A percentile compares a stretch with the other conserved stretches of the same genome.
phyloP scores from a whole-genome alignment of 371 early-diverging fungal species.

The Choanephora cucurbitarum region DNA sequence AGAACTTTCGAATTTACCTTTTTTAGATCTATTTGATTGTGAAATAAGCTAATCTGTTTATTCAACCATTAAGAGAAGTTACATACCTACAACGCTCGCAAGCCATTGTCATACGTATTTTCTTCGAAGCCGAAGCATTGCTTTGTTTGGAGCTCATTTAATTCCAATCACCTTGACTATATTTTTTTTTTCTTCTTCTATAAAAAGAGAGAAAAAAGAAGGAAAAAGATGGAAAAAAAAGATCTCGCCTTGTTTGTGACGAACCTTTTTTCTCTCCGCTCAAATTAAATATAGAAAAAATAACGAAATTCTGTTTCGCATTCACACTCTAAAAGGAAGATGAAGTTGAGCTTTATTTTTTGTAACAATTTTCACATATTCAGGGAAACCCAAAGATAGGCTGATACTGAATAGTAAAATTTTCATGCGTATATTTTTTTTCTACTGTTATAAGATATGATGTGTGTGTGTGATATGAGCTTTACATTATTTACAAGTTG shows the following conservation, averaged over 20 bases:
- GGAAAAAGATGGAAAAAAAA: neutral
- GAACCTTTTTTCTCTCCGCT: neutral
- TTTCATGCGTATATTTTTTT: neutral
- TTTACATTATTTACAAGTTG: constrained; percentile 49
- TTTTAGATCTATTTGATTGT: constrained; percentile 32
- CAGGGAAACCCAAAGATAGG: too few species aligned
- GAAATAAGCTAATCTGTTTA: constrained; percentile 2
- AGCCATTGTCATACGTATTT: constrained; percentile 56
- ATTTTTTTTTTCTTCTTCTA: too few species aligned
- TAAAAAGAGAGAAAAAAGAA: neutral
- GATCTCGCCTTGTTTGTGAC: neutral
- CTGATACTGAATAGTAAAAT: neutral
- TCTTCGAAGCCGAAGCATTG: constrained; percentile 34
- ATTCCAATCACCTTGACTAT: too few species aligned
- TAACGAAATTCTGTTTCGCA: too few species aligned
- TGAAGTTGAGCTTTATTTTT: too few species aligned
- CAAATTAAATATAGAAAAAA: neutral
- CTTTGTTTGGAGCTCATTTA: constrained; percentile 14
- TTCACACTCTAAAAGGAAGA: too few species aligned
- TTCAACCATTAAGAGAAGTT: neutral
- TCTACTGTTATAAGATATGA: neutral
- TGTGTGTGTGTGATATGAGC: neutral
- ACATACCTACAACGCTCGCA: constrained; percentile 55
- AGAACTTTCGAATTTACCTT: constrained; percentile 26
- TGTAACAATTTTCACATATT: too few species aligned